phyloP scores from a whole-genome alignment of 345 rosid genomes.

The Microcos paniculata region DNA sequence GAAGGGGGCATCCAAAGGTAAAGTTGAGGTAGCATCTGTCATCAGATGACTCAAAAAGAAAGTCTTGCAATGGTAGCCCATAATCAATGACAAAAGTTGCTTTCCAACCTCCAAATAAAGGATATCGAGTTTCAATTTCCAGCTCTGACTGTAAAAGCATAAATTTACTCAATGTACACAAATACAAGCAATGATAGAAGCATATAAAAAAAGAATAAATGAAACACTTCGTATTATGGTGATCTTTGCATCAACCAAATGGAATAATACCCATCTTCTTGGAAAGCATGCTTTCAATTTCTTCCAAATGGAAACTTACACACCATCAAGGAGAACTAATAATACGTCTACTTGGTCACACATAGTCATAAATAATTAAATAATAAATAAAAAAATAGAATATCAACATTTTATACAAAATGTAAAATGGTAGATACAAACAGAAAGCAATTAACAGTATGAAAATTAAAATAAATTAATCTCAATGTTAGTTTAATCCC shows the following conservation, averaged over 20 bases:
- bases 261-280: not conserved
- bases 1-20: conserved; percentile 92
- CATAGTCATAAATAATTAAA: not conserved
- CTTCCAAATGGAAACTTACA: not conserved
- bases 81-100: conserved; percentile 92
- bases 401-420: no score
- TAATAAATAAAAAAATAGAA: no score
- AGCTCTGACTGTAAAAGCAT: conserved; percentile 79
- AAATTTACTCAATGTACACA: conserved; percentile 11
- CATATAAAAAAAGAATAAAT: not conserved
- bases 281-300: not conserved
- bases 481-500: no score
- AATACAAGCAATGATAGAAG: not conserved
- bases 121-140: conserved; percentile 94
- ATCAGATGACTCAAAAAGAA: conserved; percentile 83
- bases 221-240: no score
- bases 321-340: not conserved
- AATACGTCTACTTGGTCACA: not conserved
- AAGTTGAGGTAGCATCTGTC: conserved; percentile 95
- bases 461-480: no score
- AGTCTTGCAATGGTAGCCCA: conserved; percentile 83
- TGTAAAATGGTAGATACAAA: no score
- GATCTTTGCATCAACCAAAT: no score
- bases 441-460: no score
- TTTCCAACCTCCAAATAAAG: conserved; percentile 98